Conservation (phyloP, 805 yeast genomes). For the Metschnikowia anglica region DNA sequence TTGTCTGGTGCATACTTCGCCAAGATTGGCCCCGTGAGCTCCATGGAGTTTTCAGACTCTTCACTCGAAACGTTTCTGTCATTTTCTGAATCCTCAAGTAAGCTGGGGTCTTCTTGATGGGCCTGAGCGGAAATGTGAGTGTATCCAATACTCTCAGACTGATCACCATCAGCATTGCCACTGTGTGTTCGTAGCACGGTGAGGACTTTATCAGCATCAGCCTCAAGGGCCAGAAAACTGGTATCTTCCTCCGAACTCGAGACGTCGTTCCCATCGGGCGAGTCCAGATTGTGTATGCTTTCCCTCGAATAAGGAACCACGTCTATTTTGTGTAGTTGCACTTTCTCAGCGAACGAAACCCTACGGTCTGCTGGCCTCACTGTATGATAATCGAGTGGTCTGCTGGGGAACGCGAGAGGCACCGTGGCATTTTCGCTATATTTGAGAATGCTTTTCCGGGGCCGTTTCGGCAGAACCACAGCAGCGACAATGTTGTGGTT, state of each 20-base stretch:
- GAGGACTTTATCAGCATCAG: constrained; percentile 22
- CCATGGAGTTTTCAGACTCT: constrained; percentile 31
- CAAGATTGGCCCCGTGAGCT: constrained; percentile 25
- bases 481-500: not conserved
- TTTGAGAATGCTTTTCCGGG: constrained; percentile 19
- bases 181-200: constrained; percentile 13
- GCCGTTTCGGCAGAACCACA: constrained; percentile 6
- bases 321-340: constrained; percentile 59
- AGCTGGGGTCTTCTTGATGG: constrained; percentile 13
- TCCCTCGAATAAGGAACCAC: constrained; percentile 24
- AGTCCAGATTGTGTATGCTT: not conserved
- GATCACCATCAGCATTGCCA: not conserved
- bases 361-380: constrained; percentile 41
- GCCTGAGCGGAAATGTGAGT: not conserved
- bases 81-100: too few species aligned
- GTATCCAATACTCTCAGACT: not conserved
- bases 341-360: constrained; percentile 78
- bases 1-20: not conserved
- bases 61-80: not conserved
- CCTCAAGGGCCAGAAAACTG: constrained; percentile 19
- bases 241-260: constrained; percentile 12
- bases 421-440: constrained; percentile 15
- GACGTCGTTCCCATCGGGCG: constrained; percentile 1
- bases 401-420: constrained; percentile 8
- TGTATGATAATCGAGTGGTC: not conserved